Base-by-base conservation (phyloP, 352 stramenopile genomes). In the Pythium apleroticum region DNA sequence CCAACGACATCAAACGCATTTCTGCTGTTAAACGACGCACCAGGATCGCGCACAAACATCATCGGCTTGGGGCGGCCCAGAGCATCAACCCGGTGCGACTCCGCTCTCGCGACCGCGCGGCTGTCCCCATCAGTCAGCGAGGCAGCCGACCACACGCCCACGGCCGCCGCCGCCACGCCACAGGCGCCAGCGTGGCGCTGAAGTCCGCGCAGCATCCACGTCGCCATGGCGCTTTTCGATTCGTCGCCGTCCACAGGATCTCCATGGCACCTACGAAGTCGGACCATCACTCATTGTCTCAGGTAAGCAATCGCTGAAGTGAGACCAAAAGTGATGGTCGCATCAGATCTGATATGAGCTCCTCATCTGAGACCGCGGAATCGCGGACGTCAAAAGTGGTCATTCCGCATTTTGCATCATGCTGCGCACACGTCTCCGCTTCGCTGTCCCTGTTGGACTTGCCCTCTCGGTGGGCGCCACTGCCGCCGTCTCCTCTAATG, bases 1-100 rank as follows among this genome's bases (percentile, higher is more conserved):
- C n/a, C n/a, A n/a, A n/a, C n/a, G n/a, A n/a, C n/a, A n/a, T n/a
- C n/a, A 48, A 39, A 19, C 12, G 10, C 11, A 39, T n/a, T n/a
- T n/a, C n/a, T n/a, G n/a, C n/a, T 7, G 14, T 1, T 20, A 6
- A 52, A 17, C 2, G 5, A 52, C 54, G 3, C 56, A 83, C 78
- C 78, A 52, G 78, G 78, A 58, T 87, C 66, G 33, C 68, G 60
- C 25, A 78, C 52, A 46, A 69, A 69, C 71, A 78, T 78, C 52
- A 69, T 59, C 15, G 71, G 68, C 45, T 57, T 50, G n/a, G n/a
- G n/a, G n/a, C n/a, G n/a, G n/a, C n/a, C n/a, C n/a, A n/a, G n/a
- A n/a, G 39, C 39, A 48, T 57, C 50, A 4, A 37, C 24, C 4
- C 50, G 27, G 25, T 43, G 50, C 2, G 39, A 20, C 39, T 48